A percentile compares a stretch with the other conserved stretches of the same genome.
phyloP scores from a whole-genome alignment of 352 stramenopile genomes.

The Globisporangium emineosum region DNA sequence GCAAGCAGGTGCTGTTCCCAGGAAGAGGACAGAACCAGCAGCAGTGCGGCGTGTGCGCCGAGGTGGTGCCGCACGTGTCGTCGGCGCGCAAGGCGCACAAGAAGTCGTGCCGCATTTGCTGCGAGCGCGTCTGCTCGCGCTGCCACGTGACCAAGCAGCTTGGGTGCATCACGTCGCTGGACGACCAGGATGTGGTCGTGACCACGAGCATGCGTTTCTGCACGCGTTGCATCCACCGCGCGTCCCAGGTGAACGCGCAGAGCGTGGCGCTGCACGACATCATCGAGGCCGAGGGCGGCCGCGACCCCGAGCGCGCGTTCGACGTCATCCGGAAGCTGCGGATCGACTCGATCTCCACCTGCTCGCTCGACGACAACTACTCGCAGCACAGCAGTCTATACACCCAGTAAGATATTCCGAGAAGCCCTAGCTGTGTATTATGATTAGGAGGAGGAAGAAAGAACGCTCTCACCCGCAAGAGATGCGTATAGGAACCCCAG shows the following conservation, averaged over 20 bases:
- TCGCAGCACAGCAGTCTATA: slow-evolving; percentile 11
- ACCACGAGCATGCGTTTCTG: slow-evolving; percentile 11
- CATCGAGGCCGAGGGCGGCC: background rate
- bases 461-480: too few relatives aligned
- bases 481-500: too few relatives aligned
- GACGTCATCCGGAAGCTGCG: slow-evolving; percentile 12
- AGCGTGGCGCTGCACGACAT: slow-evolving; percentile 14
- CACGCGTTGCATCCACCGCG: slow-evolving; percentile 9
- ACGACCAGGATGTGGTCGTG: slow-evolving; percentile 8
- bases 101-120: slow-evolving; percentile 15
- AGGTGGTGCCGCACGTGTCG: background rate
- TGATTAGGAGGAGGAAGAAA: too few relatives aligned
- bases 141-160: slow-evolving; percentile 12
- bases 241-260: slow-evolving; percentile 7
- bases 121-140: slow-evolving; percentile 10
- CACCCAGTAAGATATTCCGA: background rate
- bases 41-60: background rate
- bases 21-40: background rate
- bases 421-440: too few relatives aligned
- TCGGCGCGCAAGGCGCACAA: background rate
- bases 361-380: slow-evolving; percentile 12
- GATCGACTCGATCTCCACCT: slow-evolving; percentile 15
- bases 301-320: background rate
- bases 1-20: slow-evolving; percentile 4
- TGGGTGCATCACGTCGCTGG: slow-evolving; percentile 8